phyloP scores from a whole-genome alignment of 768 basidiomycete species.

The Suillus tomentosus region DNA sequence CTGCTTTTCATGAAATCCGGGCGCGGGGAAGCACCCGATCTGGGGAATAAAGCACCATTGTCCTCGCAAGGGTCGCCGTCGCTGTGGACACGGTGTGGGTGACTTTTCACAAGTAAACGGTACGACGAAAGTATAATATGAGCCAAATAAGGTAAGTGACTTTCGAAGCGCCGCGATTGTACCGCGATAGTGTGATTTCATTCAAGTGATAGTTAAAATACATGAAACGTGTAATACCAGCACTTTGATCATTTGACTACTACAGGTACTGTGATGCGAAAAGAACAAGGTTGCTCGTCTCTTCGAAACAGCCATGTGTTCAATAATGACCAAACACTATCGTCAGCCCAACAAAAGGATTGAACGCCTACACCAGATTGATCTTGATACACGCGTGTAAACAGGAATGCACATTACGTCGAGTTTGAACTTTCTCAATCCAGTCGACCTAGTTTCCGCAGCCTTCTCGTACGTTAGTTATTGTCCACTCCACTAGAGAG shows the following conservation, averaged over 20 bases:
- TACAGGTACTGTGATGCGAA: neutral
- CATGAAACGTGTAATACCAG: too few species aligned
- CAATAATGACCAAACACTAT: neutral
- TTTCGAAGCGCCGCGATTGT: neutral
- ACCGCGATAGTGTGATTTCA: neutral
- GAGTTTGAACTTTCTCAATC: neutral
- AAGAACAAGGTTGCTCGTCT: neutral
- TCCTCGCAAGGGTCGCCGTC: conserved; percentile 15
- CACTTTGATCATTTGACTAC: neutral
- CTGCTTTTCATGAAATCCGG: neutral
- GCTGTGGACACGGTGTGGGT: conserved; percentile 13
- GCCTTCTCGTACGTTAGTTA: neutral
- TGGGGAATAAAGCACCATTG: conserved; percentile 31
- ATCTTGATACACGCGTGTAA: neutral
- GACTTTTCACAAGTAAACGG: conserved; percentile 6
- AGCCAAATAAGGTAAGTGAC: conserved; percentile 20
- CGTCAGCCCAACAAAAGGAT: neutral
- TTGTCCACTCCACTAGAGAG: conserved; percentile 1
- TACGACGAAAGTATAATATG: conserved; percentile 12
- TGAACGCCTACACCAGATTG: neutral
- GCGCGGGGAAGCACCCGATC: conserved; percentile 1
- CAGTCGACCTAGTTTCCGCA: neutral
- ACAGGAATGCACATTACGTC: neutral
- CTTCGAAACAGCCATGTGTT: neutral
- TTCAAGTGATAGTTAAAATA: neutral